These are phyloP conservation scores for Colletotrichum navitas DNA, from an alignment of 2,329 filamentous ascomycete species.

Conservation along the genomic window DNA sequence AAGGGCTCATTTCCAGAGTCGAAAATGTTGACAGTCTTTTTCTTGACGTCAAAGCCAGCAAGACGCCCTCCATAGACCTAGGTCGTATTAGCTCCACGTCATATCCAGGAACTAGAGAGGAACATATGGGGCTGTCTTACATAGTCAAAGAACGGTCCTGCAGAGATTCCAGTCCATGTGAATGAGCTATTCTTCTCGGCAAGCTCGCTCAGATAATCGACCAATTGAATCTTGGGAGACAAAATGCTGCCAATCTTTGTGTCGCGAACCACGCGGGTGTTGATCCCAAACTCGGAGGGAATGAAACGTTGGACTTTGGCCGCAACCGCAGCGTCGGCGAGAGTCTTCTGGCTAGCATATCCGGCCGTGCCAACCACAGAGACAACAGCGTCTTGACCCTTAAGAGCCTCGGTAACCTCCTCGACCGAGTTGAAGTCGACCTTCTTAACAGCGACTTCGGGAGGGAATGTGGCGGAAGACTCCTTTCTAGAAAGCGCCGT, in stretches of 20 bases:
- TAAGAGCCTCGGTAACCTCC: slow-evolving; percentile 61
- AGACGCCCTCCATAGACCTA: slow-evolving; percentile 62
- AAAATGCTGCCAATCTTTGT: slow-evolving; percentile 47
- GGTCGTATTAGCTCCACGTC: not conserved
- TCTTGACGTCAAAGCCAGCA: slow-evolving; percentile 63
- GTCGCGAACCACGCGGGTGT: slow-evolving; percentile 47
- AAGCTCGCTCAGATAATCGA: slow-evolving; percentile 40
- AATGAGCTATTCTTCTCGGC: slow-evolving; percentile 51
- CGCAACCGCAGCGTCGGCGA: slow-evolving; percentile 67
- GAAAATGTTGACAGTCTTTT: slow-evolving; percentile 65
- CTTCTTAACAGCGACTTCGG: slow-evolving; percentile 57
- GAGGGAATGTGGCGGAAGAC: slow-evolving; percentile 53
- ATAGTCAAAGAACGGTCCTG: slow-evolving; percentile 73
- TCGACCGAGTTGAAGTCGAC: slow-evolving; percentile 59
- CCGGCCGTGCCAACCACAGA: slow-evolving; percentile 60
- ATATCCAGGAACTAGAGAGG: not conserved
- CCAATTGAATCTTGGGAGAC: slow-evolving; percentile 47
- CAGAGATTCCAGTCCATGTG: slow-evolving; percentile 71
- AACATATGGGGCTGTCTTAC: slow-evolving; percentile 46
- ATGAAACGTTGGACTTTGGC: slow-evolving; percentile 70
- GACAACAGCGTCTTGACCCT: slow-evolving; percentile 68
- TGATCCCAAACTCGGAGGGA: slow-evolving; percentile 64
- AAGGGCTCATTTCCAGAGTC: slow-evolving; percentile 68
- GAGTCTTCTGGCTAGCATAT: slow-evolving; percentile 58
- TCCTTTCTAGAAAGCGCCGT: slow-evolving; percentile 63